Evolutionary conservation across 441 rosid species (phyloP), one percentile per base, ranked within the genome.

Genomic region (Omphalea diandra): DNA sequence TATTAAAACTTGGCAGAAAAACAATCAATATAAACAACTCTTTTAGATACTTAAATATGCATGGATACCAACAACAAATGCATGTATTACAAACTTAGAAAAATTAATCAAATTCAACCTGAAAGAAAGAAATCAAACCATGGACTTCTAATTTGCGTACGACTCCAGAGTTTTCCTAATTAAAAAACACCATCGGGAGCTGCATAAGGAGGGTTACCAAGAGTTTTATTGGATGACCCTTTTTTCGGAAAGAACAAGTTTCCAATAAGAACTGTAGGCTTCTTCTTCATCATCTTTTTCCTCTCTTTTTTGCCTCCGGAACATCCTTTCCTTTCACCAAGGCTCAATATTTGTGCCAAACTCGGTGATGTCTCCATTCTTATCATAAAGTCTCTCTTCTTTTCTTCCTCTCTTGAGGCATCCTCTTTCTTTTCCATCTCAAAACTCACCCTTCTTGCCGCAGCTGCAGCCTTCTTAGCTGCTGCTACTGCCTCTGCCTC

Each of bases 181-280:
- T 67, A 55, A 77, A 76, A 65, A 67, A 80, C 73, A 66, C 62
- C 5, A 55, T 73, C 75, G 7, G 82, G 44, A 61, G 88, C 77
- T 22, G 89, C 84, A 82, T 68, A 80, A 27, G 78, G 72, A 77
- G 88, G 67, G 64, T 76, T 77, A 6, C 69, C 73, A 65, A 77
- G 77, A 59, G 63, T 31, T 67, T 70, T 68, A 1, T 76, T 58
- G 3, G 74, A 46, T 7, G 83, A 68, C 3, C 65, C 73, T 71
- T 80, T 91, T 76, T 83, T 90, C 88, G 73, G 81, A 77, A 78
- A 88, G 71, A 90, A 73, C 64, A 87, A 77, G 55, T 91, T 94
- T 38, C 88, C 87, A 46, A 90, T 81, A 3, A 90, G 98, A 73
- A 94, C 80, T 1, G 90, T 83, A 17, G 97, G 98, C 77, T 91